A percentile compares a stretch with the other conserved stretches of the same genome.
Conservation (phyloP, 2,329 filamentous ascomycete genomes). For the Alternaria sp. region DNA sequence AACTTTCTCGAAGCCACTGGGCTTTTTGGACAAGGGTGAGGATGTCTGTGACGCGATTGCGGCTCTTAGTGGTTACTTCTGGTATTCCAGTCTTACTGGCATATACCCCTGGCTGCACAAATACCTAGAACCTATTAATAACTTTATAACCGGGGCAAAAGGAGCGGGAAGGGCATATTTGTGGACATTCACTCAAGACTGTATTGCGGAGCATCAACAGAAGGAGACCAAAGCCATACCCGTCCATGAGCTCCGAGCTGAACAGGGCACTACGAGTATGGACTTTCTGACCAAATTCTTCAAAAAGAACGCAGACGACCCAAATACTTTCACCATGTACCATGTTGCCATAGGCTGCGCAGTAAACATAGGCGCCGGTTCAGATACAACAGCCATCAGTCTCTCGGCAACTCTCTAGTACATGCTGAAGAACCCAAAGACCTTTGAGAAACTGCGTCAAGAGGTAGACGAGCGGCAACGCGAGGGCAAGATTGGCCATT, state of each 20-base stretch:
- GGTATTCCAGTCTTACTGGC: constrained; percentile 14
- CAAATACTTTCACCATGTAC: constrained; percentile 48
- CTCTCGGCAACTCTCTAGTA: constrained; percentile 40
- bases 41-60: constrained; percentile 19
- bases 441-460: constrained; percentile 22
- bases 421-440: constrained; percentile 26
- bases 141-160: constrained; percentile 45
- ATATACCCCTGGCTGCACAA: constrained; percentile 43
- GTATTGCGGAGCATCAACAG: constrained; percentile 26
- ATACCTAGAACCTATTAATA: constrained; percentile 48
- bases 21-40: constrained; percentile 28
- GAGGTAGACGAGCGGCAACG: constrained; percentile 23
- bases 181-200: constrained; percentile 34
- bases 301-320: constrained; percentile 29
- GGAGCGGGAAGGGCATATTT: constrained; percentile 42
- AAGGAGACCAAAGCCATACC: constrained; percentile 16
- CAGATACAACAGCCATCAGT: constrained; percentile 56
- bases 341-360: constrained; percentile 52
- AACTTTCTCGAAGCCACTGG: constrained; percentile 31
- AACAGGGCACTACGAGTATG: constrained; percentile 10
- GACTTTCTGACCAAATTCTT: constrained; percentile 32
- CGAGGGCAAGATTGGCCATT: constrained; percentile 8
- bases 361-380: constrained; percentile 52
- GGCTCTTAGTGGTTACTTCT: constrained; percentile 18
- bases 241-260: constrained; percentile 7